Percentiles rank a stretch among this genome's conserved stretches.
phyloP scores from a whole-genome alignment of 805 yeast genomes.

The Debaryomyces hansenii region DNA sequence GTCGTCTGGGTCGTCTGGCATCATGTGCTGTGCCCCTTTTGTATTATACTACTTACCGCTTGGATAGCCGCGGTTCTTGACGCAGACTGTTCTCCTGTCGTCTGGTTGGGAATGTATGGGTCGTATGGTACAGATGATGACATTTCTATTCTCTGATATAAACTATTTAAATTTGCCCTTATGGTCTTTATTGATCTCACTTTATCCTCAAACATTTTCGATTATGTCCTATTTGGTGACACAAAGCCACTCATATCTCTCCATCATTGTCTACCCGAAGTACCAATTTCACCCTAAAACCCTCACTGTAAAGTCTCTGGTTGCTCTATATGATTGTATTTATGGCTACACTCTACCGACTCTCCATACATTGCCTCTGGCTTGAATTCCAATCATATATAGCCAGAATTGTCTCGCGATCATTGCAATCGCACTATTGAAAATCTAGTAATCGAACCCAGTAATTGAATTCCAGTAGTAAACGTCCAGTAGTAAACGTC shows the following conservation, averaged over 20 bases:
- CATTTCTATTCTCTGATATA: constrained; percentile 37
- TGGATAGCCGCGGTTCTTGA: constrained; percentile 79
- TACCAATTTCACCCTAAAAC: too few relatives aligned
- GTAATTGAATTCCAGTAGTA: too few relatives aligned
- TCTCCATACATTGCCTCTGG: not conserved
- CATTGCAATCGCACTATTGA: too few relatives aligned
- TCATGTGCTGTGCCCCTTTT: not conserved
- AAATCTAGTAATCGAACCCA: too few relatives aligned
- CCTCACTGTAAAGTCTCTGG: too few relatives aligned
- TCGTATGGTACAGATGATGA: constrained; percentile 82
- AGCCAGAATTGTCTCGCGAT: not conserved
- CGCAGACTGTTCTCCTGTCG: constrained; percentile 50
- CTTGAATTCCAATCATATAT: too few relatives aligned
- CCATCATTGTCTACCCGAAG: not conserved
- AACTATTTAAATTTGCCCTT: not conserved
- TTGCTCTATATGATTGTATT: too few relatives aligned
- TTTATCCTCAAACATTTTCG: not conserved
- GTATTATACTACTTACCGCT: constrained; percentile 52
- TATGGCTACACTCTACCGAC: not conserved
- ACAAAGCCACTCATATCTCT: not conserved
- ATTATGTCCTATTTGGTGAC: not conserved
- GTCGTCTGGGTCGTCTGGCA: not conserved
- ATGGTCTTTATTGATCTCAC: not conserved
- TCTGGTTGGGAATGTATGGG: constrained; percentile 74
- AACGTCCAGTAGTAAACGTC: too few relatives aligned